Evolutionary conservation across 495 filamentous ascomycete genomes (phyloP), one percentile per base, ranked within the genome.

Genomic region (Penicillium malachiteum): DNA sequence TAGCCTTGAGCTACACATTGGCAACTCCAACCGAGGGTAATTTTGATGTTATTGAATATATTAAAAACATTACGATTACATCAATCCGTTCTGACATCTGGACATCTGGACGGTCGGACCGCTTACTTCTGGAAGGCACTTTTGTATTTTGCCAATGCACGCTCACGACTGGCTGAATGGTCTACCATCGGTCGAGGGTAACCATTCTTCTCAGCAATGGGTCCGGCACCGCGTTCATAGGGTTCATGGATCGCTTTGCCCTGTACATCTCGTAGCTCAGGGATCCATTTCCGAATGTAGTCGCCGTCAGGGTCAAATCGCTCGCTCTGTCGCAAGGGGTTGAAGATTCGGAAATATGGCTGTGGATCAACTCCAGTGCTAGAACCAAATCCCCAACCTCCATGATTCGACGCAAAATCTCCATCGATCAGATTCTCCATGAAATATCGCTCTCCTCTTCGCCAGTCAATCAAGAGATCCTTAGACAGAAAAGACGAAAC

Each of bases 271-370:
- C 66, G 73, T 55, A 97, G 58, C 60, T 86, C 83, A 1, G 81
- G 82, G 9, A 86, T 77, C 81, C 82, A 86, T n/a, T 71, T 71
- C 6, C 81, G 59, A 31, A 86, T 84, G 63, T 82, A 86, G 30
- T 81, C 76, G 2, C 82, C 83, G 1, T 81, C 70, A 0, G 74
- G 69, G 60, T 86, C 83, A 52, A 80, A 96, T 72, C 86, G 91
- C 78, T 93, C 89, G 63, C 88, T 89, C 75, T 97, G 92, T 54
- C 90, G 71, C 16, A 87, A 60, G 5, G 92, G 92, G 66, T 96
- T 97, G 69, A 97, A 96, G 55, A 97, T 88, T 3, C 90, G 80
- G 59, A 96, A 96, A 62, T 93, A 96, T 0, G 92, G 91, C 72
- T 96, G 91, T 2, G 92, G 90, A 68, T 96, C 92, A 0, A 93